Evolutionary conservation across 371 early-diverging fungal genomes (phyloP).

Genomic region (Mortierella sp.): DNA sequence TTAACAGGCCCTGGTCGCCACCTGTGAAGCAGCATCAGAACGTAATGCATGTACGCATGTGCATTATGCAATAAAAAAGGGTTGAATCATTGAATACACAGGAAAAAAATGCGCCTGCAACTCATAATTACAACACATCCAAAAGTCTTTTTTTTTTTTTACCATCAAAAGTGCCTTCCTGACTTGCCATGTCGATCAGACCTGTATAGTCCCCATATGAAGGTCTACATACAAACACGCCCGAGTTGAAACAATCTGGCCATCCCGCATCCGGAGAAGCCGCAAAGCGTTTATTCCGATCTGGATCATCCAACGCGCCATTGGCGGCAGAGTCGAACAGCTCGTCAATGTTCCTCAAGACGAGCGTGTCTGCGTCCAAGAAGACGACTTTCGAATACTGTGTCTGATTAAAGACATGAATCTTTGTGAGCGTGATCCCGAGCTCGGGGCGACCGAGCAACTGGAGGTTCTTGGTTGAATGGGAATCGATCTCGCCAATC

Average conservation of each 20-base stretch:
- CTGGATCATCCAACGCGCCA: conserved; percentile 62
- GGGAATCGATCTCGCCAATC: conserved; percentile 68
- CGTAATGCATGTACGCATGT: conserved; percentile 14
- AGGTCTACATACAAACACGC: conserved; percentile 89
- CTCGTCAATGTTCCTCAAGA: conserved; percentile 82
- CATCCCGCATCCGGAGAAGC: conserved; percentile 91
- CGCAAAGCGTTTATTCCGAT: conserved; percentile 64
- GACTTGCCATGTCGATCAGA: conserved; percentile 63
- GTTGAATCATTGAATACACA: not conserved
- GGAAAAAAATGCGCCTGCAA: too few relatives aligned
- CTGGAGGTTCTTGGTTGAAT: conserved; percentile 66
- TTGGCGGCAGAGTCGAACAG: conserved; percentile 71
- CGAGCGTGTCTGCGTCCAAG: conserved; percentile 91
- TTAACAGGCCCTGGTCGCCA: conserved; percentile 96
- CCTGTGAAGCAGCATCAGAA: conserved; percentile 60
- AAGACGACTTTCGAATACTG: conserved; percentile 80
- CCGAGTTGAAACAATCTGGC: conserved; percentile 97
- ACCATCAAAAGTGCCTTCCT: conserved; percentile 85
- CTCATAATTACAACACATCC: too few relatives aligned
- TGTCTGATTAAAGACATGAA: conserved; percentile 83
- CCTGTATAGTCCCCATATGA: conserved; percentile 61
- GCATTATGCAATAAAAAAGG: not conserved
- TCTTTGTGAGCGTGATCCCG: conserved; percentile 88
- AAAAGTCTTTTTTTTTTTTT: conserved; percentile 12
- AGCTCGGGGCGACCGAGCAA: conserved; percentile 92